These are phyloP conservation scores for Colletotrichum nymphaeae DNA, from an alignment of 2,329 filamentous ascomycete genomes.

Conservation along the genomic window DNA sequence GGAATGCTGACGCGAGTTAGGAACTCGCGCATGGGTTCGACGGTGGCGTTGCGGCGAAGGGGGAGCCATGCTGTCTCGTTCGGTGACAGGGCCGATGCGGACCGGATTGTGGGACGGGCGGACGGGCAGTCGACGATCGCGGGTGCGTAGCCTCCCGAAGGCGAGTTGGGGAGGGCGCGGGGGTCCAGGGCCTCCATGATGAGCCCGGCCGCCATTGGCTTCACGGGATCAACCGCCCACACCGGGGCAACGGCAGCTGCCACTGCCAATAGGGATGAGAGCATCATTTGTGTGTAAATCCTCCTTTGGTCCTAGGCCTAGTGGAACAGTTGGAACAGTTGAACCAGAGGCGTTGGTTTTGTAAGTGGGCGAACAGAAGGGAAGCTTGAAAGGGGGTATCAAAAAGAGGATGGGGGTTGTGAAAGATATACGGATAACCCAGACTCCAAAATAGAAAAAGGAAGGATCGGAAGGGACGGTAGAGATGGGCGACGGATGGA, in stretches of 20 bases:
- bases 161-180: constrained; percentile 50
- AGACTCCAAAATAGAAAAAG: background rate
- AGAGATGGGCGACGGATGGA: constrained; percentile 5
- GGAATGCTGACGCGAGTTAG: constrained; percentile 78
- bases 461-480: background rate
- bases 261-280: constrained; percentile 22
- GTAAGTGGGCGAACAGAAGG: background rate
- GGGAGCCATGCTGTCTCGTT: constrained; percentile 81
- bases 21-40: constrained; percentile 80
- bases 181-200: constrained; percentile 28
- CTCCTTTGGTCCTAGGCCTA: background rate
- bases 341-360: background rate
- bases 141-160: constrained; percentile 77
- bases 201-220: constrained; percentile 31
- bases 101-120: constrained; percentile 75
- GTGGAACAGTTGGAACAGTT: too few species aligned
- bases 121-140: constrained; percentile 75
- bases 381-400: constrained; percentile 1
- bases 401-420: background rate
- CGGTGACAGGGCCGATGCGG: constrained; percentile 70
- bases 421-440: background rate
- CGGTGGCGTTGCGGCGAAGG: constrained; percentile 76
- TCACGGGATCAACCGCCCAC: constrained; percentile 41
- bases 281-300: constrained; percentile 18
- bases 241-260: constrained; percentile 43